phyloP scores from a whole-genome alignment of 768 basidiomycete species.

The Trametes cinnabarina region DNA sequence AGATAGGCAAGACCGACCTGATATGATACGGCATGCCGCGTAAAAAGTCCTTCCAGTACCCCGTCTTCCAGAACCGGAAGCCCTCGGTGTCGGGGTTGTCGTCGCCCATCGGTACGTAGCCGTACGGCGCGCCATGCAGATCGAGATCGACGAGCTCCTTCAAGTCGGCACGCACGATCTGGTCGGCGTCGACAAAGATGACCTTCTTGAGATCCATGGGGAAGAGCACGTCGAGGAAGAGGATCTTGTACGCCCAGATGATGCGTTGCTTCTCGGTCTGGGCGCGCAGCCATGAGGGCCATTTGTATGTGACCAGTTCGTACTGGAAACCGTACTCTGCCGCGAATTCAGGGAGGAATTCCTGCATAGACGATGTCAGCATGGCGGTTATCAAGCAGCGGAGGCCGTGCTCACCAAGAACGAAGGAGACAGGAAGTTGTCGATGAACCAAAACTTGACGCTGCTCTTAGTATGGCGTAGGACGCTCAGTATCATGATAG shows the following conservation, averaged over 20 bases:
- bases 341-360: conserved; percentile 93
- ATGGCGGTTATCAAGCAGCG: not conserved
- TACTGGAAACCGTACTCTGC: conserved; percentile 92
- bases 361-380: conserved; percentile 43
- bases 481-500: conserved; percentile 98
- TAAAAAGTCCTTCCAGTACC: conserved; percentile 91
- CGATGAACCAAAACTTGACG: conserved; percentile 99
- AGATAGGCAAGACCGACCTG: conserved; percentile 50
- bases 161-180: conserved; percentile 95
- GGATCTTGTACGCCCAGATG: conserved; percentile 99
- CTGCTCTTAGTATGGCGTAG: conserved; percentile 89
- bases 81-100: conserved; percentile 95
- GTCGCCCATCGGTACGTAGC: conserved; percentile 96
- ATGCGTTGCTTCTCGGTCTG: conserved; percentile 98
- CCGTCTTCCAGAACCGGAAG: conserved; percentile 98
- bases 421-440: conserved; percentile 97
- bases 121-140: conserved; percentile 90
- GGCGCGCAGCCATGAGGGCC: conserved; percentile 96
- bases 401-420: conserved; percentile 64
- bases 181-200: conserved; percentile 97
- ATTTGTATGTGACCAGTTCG: conserved; percentile 97
- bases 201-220: conserved; percentile 99
- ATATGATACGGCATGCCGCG: conserved; percentile 90
- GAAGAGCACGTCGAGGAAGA: conserved; percentile 98
- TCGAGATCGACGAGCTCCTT: conserved; percentile 93